phyloP scores from a whole-genome alignment of 106 monocot genomes.

The Hemerocallis citrina region DNA sequence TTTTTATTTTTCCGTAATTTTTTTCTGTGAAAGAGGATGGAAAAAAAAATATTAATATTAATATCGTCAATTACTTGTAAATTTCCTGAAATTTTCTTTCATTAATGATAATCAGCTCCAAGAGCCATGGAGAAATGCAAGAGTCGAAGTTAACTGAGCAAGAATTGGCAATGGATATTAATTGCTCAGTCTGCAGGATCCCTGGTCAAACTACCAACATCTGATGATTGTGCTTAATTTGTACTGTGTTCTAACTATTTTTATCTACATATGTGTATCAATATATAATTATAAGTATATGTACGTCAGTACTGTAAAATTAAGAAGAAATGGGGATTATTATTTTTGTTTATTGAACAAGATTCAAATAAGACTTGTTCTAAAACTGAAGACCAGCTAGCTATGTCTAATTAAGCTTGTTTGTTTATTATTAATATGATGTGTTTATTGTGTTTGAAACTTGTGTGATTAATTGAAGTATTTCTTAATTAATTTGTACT shows the following conservation, averaged over 20 bases:
- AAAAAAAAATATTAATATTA: no score
- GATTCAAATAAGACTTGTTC: neutral
- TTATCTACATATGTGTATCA: neutral
- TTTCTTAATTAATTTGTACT: neutral
- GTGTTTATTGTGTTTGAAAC: neutral
- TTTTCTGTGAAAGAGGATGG: no score
- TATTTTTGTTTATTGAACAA: neutral
- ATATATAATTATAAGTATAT: neutral
- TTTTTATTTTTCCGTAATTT: no score
- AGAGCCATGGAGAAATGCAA: constrained; percentile 65
- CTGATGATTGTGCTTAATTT: constrained; percentile 4
- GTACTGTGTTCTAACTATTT: neutral
- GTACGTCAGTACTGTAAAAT: no score
- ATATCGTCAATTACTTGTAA: neutral
- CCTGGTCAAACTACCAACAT: neutral
- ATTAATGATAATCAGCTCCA: constrained; percentile 29
- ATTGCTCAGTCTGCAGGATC: neutral
- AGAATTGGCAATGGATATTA: neutral
- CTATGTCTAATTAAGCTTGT: neutral
- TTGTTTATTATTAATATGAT: neutral
- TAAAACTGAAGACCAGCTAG: neutral
- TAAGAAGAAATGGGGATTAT: constrained; percentile 3
- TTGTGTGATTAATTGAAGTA: neutral
- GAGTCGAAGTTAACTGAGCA: constrained; percentile 32
- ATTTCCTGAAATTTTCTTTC: neutral